A percentile compares a stretch with the other conserved stretches of the same genome.
phyloP scores from a whole-genome alignment of 208 protist genomes.

The Lotmaria passim region DNA sequence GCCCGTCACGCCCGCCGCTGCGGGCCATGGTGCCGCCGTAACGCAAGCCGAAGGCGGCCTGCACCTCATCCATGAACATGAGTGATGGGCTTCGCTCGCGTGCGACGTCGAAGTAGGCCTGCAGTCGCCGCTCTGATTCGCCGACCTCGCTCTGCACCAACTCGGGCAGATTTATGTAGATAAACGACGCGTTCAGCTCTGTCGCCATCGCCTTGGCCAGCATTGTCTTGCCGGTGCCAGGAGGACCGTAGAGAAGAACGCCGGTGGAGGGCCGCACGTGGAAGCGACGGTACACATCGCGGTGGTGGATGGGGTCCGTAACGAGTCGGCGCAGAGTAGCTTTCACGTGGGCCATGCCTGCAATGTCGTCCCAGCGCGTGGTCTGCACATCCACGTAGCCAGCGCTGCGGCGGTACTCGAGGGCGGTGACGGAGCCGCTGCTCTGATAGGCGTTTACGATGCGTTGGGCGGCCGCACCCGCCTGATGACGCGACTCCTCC shows the following conservation, averaged over 20 bases:
- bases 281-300: conserved; percentile 30
- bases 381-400: conserved; percentile 81
- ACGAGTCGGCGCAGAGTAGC: conserved; percentile 52
- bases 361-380: conserved; percentile 80
- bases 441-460: conserved; percentile 48
- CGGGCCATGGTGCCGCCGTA: conserved; percentile 28
- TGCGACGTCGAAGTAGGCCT: conserved; percentile 85
- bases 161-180: conserved; percentile 86
- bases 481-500: too few relatives aligned
- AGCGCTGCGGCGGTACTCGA: conserved; percentile 50
- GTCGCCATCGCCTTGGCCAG: conserved; percentile 92
- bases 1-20: neutral
- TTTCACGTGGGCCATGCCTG: conserved; percentile 71
- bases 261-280: conserved; percentile 87
- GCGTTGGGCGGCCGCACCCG: conserved; percentile 32
- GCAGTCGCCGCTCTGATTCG: conserved; percentile 88
- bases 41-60: conserved; percentile 84
- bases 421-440: conserved; percentile 52
- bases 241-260: conserved; percentile 89
- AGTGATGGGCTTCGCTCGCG: conserved; percentile 77
- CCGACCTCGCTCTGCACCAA: conserved; percentile 92
- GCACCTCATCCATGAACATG: conserved; percentile 96
- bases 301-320: conserved; percentile 43
- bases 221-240: conserved; percentile 94
- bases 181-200: conserved; percentile 88